phyloP scores from a whole-genome alignment of 83 land plant species.

The Thuja plicata region DNA sequence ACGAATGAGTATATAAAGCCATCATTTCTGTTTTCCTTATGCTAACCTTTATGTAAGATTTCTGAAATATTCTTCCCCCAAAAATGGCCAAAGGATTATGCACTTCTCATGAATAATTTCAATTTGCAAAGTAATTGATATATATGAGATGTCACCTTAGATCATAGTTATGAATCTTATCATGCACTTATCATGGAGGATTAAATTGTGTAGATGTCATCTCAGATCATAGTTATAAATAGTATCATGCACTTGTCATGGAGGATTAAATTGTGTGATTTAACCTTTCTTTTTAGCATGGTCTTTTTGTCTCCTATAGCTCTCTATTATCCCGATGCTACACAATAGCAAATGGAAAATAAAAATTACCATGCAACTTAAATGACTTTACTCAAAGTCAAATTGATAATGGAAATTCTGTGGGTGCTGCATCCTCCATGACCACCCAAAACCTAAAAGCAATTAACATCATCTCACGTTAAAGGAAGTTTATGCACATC shows the following conservation, averaged over 20 bases:
- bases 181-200: neutral
- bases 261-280: neutral
- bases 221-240: neutral
- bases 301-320: neutral
- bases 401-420: neutral
- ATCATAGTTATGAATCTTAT: neutral
- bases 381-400: neutral
- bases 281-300: neutral
- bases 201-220: neutral
- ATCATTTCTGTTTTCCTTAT: neutral
- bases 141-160: neutral
- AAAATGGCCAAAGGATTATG: neutral
- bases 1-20: neutral
- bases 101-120: neutral
- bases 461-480: too few species aligned
- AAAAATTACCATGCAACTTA: neutral
- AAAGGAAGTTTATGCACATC: too few species aligned
- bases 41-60: neutral
- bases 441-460: neutral
- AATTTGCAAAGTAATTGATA: neutral
- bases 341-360: neutral
- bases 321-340: neutral
- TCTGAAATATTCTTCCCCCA: neutral
- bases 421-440: neutral
- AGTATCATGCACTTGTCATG: neutral